Evolutionary conservation across 2,329 filamentous ascomycete species (phyloP).

Genomic region (Fusarium sp.): DNA sequence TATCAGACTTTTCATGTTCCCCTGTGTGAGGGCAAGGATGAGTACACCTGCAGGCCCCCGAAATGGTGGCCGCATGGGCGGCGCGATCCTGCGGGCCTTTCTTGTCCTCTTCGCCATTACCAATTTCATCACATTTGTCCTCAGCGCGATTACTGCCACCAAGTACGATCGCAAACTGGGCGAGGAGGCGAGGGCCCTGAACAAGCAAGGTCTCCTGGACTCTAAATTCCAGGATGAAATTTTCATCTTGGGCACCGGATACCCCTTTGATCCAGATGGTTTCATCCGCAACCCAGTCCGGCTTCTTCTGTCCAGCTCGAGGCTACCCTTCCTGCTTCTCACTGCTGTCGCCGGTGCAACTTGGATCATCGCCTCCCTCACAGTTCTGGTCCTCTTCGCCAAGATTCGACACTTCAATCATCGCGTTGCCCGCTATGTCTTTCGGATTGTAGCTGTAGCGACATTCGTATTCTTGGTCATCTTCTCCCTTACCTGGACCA

Average conservation of each 20-base stretch:
- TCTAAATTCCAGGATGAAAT: too few relatives aligned
- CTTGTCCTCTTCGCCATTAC: conserved; percentile 37
- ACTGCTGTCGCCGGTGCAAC: conserved; percentile 27
- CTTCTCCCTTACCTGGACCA: conserved; percentile 23
- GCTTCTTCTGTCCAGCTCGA: neutral
- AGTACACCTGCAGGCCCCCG: neutral
- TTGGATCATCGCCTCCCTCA: conserved; percentile 18
- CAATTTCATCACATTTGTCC: conserved; percentile 41
- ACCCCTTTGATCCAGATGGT: too few relatives aligned
- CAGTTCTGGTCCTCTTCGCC: conserved; percentile 26
- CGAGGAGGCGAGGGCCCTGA: too few relatives aligned
- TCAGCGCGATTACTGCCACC: conserved; percentile 28
- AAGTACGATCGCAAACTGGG: neutral
- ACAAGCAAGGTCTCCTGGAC: too few relatives aligned
- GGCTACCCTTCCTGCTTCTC: conserved; percentile 38
- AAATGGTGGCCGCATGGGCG: conserved; percentile 7
- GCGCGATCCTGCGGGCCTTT: conserved; percentile 24
- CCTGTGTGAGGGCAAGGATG: conserved; percentile 9
- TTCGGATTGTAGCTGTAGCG: conserved; percentile 42
- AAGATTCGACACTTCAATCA: conserved; percentile 4
- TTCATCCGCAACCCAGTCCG: neutral
- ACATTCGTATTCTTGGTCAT: conserved; percentile 32
- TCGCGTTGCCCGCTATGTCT: conserved; percentile 40
- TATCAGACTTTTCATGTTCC: neutral
- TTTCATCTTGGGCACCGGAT: too few relatives aligned